Evolutionary conservation across 495 filamentous ascomycete species (phyloP), one percentile per base, ranked within the genome.

Genomic region (Parachaetomium inaequale): DNA sequence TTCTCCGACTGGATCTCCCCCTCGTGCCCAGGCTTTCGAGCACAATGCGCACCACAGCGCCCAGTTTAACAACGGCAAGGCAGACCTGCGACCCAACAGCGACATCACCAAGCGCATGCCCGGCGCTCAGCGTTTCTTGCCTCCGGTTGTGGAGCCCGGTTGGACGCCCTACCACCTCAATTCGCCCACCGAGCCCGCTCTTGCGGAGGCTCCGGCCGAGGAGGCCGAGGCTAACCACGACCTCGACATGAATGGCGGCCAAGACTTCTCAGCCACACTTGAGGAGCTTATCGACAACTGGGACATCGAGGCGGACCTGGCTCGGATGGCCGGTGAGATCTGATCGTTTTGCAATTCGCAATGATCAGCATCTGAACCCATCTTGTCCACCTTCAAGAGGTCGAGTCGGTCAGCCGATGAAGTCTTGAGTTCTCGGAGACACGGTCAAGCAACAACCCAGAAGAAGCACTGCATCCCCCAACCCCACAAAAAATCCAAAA

Each of bases 151-250:
- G 40, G n/a, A 8, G 0, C 43, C 60, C 2, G 53, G 60, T 29
- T 63, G 60, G 60, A 63, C 53, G 36, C 53, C 60, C n/a, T 31
- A 54, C 12, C 50, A 54, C 38, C 59, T 55, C 14, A 4, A 23
- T 47, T 26, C 25, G 3, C 38, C 53, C 19, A 19, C 38, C 12
- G 21, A 56, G 53, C 36, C 21, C 2, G 43, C 51, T 54, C 32
- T 54, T 31, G 19, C 31, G n/a, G 29, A 53, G 50, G 32, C 8
- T 38, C 19, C 31, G 15, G 19, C 47, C 17, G 26, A 31, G 47
- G 49, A 32, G 15, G 6, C 10, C 29, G 23, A 19, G 28, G 32
- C 31, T 23, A 6, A 23, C 4, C 17, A 54, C 15, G 32, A 10
- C 32, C 8, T 25, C 11, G 15, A 36, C 11, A 54, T 54, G 51